phyloP scores from a whole-genome alignment of 352 stramenopile species.

The Globisporangium polare region DNA sequence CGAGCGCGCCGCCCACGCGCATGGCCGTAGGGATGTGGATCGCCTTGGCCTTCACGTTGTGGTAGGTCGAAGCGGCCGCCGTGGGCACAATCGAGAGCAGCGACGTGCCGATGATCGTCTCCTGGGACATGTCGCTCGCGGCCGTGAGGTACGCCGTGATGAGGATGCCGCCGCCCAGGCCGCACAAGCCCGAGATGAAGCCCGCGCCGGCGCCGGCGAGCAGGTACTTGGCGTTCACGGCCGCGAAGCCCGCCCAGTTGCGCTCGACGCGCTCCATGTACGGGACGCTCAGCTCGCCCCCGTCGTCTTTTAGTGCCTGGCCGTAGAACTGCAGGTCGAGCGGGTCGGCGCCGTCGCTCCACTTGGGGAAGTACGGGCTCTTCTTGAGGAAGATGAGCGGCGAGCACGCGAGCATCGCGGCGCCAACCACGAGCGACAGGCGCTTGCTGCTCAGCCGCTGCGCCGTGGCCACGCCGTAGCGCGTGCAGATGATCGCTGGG shows the following conservation, averaged over 20 bases:
- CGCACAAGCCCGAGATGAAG: constrained; percentile 83
- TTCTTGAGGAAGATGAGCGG: constrained; percentile 86
- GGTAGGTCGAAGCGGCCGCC: constrained; percentile 72
- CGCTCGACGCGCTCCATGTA: constrained; percentile 43
- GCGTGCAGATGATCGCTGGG: constrained; percentile 69
- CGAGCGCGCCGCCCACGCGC: constrained; percentile 62
- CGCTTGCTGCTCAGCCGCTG: constrained; percentile 73
- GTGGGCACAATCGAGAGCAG: constrained; percentile 80
- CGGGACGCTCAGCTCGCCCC: constrained; percentile 17
- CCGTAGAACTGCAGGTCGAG: constrained; percentile 82
- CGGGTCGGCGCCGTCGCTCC: constrained; percentile 41
- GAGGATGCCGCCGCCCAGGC: constrained; percentile 77
- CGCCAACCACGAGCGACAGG: constrained; percentile 69
- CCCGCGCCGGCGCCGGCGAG: constrained; percentile 62
- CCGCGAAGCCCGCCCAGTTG: constrained; percentile 41
- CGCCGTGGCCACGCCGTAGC: constrained; percentile 73
- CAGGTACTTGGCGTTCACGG: constrained; percentile 76
- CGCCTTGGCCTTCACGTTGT: constrained; percentile 74
- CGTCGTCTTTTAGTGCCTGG: constrained; percentile 7
- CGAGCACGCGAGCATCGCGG: constrained; percentile 73
- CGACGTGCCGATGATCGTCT: constrained; percentile 80
- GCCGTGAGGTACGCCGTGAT: constrained; percentile 86
- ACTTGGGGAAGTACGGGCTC: constrained; percentile 70
- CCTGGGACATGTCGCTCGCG: constrained; percentile 83
- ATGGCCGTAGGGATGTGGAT: constrained; percentile 73